These are phyloP conservation scores for Ascochyta clinopodiicola DNA, from an alignment of 2,329 filamentous ascomycete species.

Conservation along the genomic window DNA sequence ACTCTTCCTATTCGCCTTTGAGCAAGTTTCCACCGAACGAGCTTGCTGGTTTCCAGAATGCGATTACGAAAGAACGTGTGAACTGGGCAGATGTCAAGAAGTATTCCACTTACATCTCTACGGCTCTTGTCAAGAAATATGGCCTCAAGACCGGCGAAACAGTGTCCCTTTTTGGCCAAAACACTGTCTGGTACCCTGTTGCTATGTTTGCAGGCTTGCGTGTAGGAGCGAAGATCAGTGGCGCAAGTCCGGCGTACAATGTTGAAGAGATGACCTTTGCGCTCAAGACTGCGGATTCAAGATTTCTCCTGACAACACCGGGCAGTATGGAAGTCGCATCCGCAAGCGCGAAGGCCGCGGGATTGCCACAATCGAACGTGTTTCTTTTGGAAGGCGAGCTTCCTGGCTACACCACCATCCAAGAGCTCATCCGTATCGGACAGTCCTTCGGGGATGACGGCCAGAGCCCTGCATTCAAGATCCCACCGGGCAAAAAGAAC, in stretches of 20 bases:
- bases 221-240: slow-evolving; percentile 64
- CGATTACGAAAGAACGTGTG: slow-evolving; percentile 64
- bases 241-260: slow-evolving; percentile 70
- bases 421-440: slow-evolving; percentile 54
- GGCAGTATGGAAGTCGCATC: slow-evolving; percentile 62
- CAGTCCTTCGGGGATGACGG: slow-evolving; percentile 50
- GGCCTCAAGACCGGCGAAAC: slow-evolving; percentile 62
- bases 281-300: slow-evolving; percentile 63
- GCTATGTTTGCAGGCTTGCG: slow-evolving; percentile 65
- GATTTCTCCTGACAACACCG: slow-evolving; percentile 64
- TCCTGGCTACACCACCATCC: slow-evolving; percentile 58
- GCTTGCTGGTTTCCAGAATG: slow-evolving; percentile 64
- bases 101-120: slow-evolving; percentile 65
- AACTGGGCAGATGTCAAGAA: slow-evolving; percentile 65
- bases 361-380: slow-evolving; percentile 59
- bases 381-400: slow-evolving; percentile 64
- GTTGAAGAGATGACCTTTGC: slow-evolving; percentile 73
- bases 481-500: slow-evolving; percentile 62
- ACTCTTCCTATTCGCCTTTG: slow-evolving; percentile 61
- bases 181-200: slow-evolving; percentile 72
- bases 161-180: slow-evolving; percentile 67
- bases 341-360: slow-evolving; percentile 61
- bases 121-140: slow-evolving; percentile 63
- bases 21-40: slow-evolving; percentile 47
- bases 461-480: slow-evolving; percentile 58